A percentile compares a stretch with the other conserved stretches of the same genome.
Conservation (phyloP, 176 grass and related monocot species). For the Triticum timopheevii region DNA sequence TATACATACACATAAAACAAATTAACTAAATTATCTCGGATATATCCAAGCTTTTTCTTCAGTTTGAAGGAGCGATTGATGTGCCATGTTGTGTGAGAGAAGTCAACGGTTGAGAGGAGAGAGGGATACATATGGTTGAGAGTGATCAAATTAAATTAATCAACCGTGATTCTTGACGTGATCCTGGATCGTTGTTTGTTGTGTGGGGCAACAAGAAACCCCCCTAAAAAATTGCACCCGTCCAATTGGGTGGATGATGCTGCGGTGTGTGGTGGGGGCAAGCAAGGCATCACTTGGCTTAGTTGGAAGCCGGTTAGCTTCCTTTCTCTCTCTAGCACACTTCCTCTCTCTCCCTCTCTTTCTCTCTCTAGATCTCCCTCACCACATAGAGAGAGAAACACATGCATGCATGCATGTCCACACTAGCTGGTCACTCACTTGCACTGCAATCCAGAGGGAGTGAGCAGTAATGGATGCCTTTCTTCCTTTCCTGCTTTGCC, state of each 20-base stretch:
- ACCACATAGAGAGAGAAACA: background rate
- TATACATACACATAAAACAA: no score
- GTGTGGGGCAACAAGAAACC: slow-evolving; percentile 24
- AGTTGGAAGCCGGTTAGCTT: slow-evolving; percentile 21
- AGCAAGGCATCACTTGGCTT: slow-evolving; percentile 44
- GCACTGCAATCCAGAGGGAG: slow-evolving; percentile 10
- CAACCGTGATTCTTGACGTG: slow-evolving; percentile 43
- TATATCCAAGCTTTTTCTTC: background rate
- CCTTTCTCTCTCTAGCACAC: slow-evolving; percentile 28
- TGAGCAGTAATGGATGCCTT: background rate
- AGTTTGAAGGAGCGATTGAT: background rate
- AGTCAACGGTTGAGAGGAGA: slow-evolving; percentile 39
- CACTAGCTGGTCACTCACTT: slow-evolving; percentile 37
- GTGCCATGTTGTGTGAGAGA: slow-evolving; percentile 10
- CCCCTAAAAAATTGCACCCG: background rate
- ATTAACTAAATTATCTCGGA: background rate
- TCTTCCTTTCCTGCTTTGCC: background rate
- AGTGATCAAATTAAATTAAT: background rate
- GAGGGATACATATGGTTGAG: background rate
- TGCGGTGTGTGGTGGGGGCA: slow-evolving; percentile 41
- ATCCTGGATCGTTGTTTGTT: slow-evolving; percentile 31
- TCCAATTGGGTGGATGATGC: slow-evolving; percentile 12
- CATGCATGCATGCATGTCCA: slow-evolving; percentile 25
- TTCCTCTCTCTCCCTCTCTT: background rate
- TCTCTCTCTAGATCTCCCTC: slow-evolving; percentile 28